Evolutionary conservation across 106 monocot genomes (phyloP).

Genomic region (Amphibolis antarctica): DNA sequence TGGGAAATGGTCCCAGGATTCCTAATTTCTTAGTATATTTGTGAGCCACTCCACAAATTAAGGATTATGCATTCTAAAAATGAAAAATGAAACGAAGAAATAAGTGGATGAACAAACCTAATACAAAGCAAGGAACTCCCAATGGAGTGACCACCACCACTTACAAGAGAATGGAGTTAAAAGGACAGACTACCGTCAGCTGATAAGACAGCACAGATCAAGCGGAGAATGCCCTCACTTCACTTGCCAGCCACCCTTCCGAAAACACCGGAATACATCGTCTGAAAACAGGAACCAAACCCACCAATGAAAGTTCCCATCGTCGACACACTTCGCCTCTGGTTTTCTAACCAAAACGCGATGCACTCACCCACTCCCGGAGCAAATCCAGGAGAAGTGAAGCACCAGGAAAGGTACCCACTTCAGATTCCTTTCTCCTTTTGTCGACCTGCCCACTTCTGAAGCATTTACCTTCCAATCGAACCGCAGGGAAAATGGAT

Average conservation of each 20-base stretch:
- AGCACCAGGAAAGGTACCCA: constrained; percentile 25
- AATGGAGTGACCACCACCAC: too few relatives aligned
- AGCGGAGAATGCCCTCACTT: constrained; percentile 13
- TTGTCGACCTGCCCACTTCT: constrained; percentile 12
- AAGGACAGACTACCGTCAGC: too few relatives aligned
- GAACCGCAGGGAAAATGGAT: too few relatives aligned
- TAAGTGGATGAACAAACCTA: too few relatives aligned
- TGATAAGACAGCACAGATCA: background rate
- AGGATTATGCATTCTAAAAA: too few relatives aligned
- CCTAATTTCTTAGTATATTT: background rate
- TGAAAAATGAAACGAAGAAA: too few relatives aligned
- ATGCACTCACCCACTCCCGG: too few relatives aligned
- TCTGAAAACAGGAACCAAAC: background rate
- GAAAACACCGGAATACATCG: constrained; percentile 15
- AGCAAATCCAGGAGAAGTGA: too few relatives aligned
- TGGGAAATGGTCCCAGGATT: too few relatives aligned
- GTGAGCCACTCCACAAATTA: too few relatives aligned
- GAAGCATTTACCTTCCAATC: background rate
- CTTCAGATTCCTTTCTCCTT: constrained; percentile 40
- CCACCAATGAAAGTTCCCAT: constrained; percentile 3
- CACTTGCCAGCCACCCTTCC: background rate
- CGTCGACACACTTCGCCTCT: background rate
- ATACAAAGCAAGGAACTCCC: background rate
- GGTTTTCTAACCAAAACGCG: too few relatives aligned
- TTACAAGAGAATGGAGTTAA: too few relatives aligned